phyloP scores from a whole-genome alignment of 2,329 filamentous ascomycete species.

The Arthrocladium fulminans region DNA sequence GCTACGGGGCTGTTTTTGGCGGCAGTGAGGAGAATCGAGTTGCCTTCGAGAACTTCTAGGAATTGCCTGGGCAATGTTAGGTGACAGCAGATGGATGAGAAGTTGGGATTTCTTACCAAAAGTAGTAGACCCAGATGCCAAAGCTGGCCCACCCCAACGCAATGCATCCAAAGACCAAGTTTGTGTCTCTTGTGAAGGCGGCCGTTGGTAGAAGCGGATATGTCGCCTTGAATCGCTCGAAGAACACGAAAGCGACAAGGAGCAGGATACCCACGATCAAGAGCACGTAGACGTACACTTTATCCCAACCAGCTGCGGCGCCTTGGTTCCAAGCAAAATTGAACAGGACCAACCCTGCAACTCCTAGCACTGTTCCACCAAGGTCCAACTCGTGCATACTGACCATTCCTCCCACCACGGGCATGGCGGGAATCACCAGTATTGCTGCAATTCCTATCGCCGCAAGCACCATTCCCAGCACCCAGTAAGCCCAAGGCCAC shows the following conservation, averaged over 20 bases:
- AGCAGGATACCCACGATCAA: constrained; percentile 40
- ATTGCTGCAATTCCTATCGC: constrained; percentile 26
- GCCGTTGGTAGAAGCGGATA: constrained; percentile 40
- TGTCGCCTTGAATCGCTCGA: constrained; percentile 35
- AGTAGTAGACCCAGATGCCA: constrained; percentile 40
- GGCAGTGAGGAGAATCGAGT: constrained; percentile 24
- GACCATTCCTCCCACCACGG: constrained; percentile 25
- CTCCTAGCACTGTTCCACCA: constrained; percentile 32
- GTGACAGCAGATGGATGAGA: too few relatives aligned
- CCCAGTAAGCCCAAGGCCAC: constrained; percentile 42
- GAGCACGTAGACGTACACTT: constrained; percentile 42
- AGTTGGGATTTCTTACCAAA: too few relatives aligned
- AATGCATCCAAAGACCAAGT: constrained; percentile 47
- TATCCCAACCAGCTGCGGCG: constrained; percentile 46
- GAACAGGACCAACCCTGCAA: constrained; percentile 49
- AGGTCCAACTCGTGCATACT: constrained; percentile 31
- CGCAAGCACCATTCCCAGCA: constrained; percentile 30
- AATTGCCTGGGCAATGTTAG: too few relatives aligned
- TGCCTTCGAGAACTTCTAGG: constrained; percentile 23
- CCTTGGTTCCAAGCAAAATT: constrained; percentile 57
- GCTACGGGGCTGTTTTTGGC: constrained; percentile 27
- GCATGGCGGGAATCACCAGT: constrained; percentile 30
- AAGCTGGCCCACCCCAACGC: constrained; percentile 46
- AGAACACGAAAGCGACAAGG: constrained; percentile 38
- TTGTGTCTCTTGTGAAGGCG: constrained; percentile 39